Base-by-base conservation (phyloP, 2,329 filamentous ascomycete genomes). In the Penicillium polonicum region DNA sequence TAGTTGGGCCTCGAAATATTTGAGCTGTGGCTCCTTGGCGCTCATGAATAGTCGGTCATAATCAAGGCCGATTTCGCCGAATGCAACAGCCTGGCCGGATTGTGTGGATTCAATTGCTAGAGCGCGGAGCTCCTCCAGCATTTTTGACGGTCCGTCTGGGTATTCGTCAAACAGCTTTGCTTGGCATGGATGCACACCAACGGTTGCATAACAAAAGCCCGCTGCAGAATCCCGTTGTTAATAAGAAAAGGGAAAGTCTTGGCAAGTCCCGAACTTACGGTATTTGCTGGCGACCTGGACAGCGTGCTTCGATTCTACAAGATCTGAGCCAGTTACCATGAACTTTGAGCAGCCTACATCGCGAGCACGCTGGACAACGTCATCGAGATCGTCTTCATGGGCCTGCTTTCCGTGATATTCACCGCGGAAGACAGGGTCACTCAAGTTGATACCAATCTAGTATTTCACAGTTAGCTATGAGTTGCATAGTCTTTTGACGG, bases 61-160 rank as follows among this genome's bases (percentile, higher is more conserved):
- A 77, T 99, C 94, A 4, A 99, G 87, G 2, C 94, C 94, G 61
- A 99, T 91, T 76, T 99, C 94, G 48, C 94, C 94, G 72, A 97
- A 92, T 7, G 94, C 93, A 7, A 85, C 83, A 1, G 91, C 87
- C 41, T 90, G 82, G 0, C 84, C 82, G 12, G 74, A 72, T 48
- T 75, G 72, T 65, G 85, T 85, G 1, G 85, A 83, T 36, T 85
- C 76, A 2, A 82, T 70, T 4, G 92, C 85, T 2, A 97, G 79
- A 7, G 77, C 70, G 44, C 82, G 81, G n/a, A 97, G 82, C 31
- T 84, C 81, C 58, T 86, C 81, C 8, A 81, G 63, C 66, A 80
- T 68, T 46, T 72, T 71, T 27, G 71, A 23, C 68, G 78, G 63
- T 72, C 80, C 69, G 73, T 81, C 68, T 72, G 76, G 57, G 60